Base-by-base conservation (phyloP, 768 basidiomycete genomes). In the Lactarius tabidus region DNA sequence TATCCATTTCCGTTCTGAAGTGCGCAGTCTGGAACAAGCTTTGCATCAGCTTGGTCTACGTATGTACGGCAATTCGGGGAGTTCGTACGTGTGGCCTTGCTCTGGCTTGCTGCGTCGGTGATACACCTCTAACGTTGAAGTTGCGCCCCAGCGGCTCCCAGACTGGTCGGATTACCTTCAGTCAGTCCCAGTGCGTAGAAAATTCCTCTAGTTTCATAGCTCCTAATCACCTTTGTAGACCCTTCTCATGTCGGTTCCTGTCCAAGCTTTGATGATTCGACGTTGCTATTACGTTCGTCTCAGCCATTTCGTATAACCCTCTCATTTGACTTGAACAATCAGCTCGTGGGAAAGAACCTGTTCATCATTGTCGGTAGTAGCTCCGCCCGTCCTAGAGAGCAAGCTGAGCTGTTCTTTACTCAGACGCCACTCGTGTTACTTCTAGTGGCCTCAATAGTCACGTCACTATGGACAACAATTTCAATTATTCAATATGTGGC, bases 271-370 rank as follows among this genome's bases (percentile, higher is more conserved):
- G 38, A 62, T 66, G 60, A 52, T 66, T n/a, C 51, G 60, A 39
- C 65, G 65, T 10, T 66, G 65, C 39, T 62, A 66, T 57, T 18
- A 66, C 54, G 65, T 66, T 45, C 33, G 65, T 62, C 12, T 35
- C 7, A 17, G 28, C 29, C 26, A 28, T 18, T 20, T 53, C 29
- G 18, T 23, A 23, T 10, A 20, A 12, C 14, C 0, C 15, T 17
- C 20, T 2, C 12, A 41, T 45, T 52, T 62, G 26, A 66, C 31
- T 39, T 5, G 26, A 35, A n/a, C 10, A 33, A 35, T 14, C 23
- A 66, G 65, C 38, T 61, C 5, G 48, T 66, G 18, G 38, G 39
- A 14, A 28, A 36, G 56, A 65, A 65, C 52, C 14, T 51, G 29
- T 61, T 56, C 18, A 41, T 65, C 26, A 51, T 51, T 18, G 64